Base-by-base conservation (phyloP, 352 stramenopile species). In the Globisporangium apiculatum region DNA sequence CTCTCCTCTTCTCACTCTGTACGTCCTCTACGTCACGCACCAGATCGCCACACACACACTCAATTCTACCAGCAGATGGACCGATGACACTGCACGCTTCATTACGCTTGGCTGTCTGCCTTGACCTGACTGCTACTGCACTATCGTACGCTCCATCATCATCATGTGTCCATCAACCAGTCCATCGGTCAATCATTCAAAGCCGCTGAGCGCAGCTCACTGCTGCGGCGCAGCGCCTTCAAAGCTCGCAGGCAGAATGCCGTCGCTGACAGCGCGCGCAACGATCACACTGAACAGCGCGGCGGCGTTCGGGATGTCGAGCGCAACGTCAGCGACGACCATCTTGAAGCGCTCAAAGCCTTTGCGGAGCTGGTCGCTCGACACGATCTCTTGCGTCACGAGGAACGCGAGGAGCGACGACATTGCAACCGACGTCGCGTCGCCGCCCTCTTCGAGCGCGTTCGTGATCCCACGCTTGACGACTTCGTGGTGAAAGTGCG, bases 401-500 rank as follows among this genome's bases (percentile, higher is more conserved):
- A 94, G 64, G 65, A 89, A 88, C 50, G 79, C 81, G 46, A 94
- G 68, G 47, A 89, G 71, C 58, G 83, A 94, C 51, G 76, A 79
- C 69, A 94, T 91, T 12, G 75, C 75, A 7, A 64, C 67, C 41
- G 69, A 69, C 52, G 71, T 77, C 35, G 67, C 71, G 37, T 75
- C 71, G 35, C 75, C 73, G 10, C 73, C 73, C 43, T 72, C 66
- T 53, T 86, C 75, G 15, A 86, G 64, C 57, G 75, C 68, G 53
- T 85, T 85, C 31, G 66, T 83, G 59, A 85, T 79, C 7, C 64
- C 86, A 51, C 83, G 83, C 69, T 95, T 95, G 55, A 94, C 86
- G 7, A 99, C 87, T 67, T 99, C 96, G 69, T 99, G 97, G 71
- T 98, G 94, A 69, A 99, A 99, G 53, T 98, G 87, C 49, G 80